Percentiles rank a stretch among this genome's conserved stretches.
These are phyloP conservation scores for Chlamydomonas sp. DNA, from an alignment of 139 green algal species.

Conservation along the genomic window DNA sequence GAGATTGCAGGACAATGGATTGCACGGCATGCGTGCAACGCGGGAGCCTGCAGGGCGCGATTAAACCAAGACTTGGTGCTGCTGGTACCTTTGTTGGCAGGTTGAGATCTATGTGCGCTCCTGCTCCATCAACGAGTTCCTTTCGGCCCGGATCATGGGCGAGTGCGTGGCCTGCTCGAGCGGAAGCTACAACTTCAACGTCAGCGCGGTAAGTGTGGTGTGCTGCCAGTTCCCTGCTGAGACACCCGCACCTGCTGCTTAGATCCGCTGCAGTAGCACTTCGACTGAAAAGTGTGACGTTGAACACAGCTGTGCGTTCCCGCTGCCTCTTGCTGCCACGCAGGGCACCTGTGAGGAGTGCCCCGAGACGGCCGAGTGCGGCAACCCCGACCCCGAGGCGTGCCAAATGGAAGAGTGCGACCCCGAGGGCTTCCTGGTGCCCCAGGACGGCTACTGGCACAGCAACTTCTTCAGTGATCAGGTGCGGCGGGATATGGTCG, in stretches of 20 bases:
- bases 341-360: background rate
- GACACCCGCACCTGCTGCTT: background rate
- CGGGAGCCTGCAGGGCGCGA: too few species aligned
- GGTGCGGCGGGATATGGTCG: background rate
- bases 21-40: too few species aligned
- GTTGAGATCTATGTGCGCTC: constrained; percentile 21
- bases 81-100: background rate
- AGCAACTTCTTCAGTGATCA: constrained; percentile 34
- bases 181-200: constrained; percentile 27
- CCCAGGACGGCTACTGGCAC: constrained; percentile 28
- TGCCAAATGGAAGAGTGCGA: background rate
- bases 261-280: background rate
- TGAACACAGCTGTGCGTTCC: background rate
- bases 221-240: too few species aligned
- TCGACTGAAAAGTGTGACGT: background rate
- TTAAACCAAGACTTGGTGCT: too few species aligned
- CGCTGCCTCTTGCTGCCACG: background rate
- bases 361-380: constrained; percentile 11
- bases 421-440: constrained; percentile 7
- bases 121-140: constrained; percentile 33
- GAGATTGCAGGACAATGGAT: too few species aligned
- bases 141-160: constrained; percentile 9
- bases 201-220: constrained; percentile 17
- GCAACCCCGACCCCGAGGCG: background rate
- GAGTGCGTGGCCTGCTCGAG: constrained; percentile 16